Evolutionary conservation across 495 filamentous ascomycete species (phyloP).

Genomic region (Lasiosphaeris hirsuta): DNA sequence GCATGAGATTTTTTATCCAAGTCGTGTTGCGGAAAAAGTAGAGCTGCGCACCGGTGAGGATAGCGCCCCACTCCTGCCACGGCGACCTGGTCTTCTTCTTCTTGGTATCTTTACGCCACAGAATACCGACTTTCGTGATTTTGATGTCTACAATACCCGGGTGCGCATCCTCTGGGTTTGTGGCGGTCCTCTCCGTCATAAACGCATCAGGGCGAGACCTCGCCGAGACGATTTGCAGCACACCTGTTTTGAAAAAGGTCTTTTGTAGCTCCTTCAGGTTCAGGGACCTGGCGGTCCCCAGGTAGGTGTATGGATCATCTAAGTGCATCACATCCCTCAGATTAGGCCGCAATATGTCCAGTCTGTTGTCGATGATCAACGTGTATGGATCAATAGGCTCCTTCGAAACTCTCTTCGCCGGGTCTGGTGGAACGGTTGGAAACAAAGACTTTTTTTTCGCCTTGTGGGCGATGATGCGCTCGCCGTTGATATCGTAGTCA

Average conservation of each 20-base stretch:
- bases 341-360: slow-evolving; percentile 76
- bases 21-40: slow-evolving; percentile 92
- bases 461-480: slow-evolving; percentile 67
- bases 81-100: slow-evolving; percentile 93
- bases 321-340: slow-evolving; percentile 88
- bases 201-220: slow-evolving; percentile 93
- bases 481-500: slow-evolving; percentile 74
- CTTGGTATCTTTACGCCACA: slow-evolving; percentile 95
- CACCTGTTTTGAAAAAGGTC: slow-evolving; percentile 83
- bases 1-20: slow-evolving; percentile 89
- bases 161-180: slow-evolving; percentile 81
- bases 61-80: slow-evolving; percentile 98
- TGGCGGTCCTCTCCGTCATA: slow-evolving; percentile 76
- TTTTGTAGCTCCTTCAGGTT: slow-evolving; percentile 77
- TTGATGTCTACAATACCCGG: slow-evolving; percentile 96
- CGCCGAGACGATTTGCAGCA: slow-evolving; percentile 90
- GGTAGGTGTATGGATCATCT: slow-evolving; percentile 87
- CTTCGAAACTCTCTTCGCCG: slow-evolving; percentile 60
- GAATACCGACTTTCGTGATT: slow-evolving; percentile 88
- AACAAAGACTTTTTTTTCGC: slow-evolving; percentile 67
- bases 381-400: slow-evolving; percentile 95
- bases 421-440: slow-evolving; percentile 60
- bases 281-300: slow-evolving; percentile 67
- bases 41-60: slow-evolving; percentile 90
- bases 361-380: slow-evolving; percentile 81